Evolutionary conservation across 1,139 yeast genomes (phyloP), one percentile per base, ranked within the genome.

Genomic region (Pichia sp.): DNA sequence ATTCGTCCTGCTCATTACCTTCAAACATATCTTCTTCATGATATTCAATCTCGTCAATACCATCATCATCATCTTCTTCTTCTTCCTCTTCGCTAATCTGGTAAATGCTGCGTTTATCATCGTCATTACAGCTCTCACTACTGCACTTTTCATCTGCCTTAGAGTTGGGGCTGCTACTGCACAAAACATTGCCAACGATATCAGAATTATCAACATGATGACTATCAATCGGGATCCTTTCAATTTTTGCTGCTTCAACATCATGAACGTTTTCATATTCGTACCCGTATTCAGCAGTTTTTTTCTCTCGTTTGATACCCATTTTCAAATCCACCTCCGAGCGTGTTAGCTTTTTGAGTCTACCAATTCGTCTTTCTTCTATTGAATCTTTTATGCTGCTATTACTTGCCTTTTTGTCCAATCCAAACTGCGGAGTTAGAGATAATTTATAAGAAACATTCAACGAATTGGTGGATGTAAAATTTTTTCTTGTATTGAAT

Each of bases 81-180:
- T 31, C 33, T 31, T 43, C 51, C n/a, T 44, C 52, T 31, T 50
- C 53, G 31, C 46, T 45, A 7, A 50, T 50, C 29, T 49, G 46
- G 33, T 44, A 39, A 38, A 47, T 41, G 4, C 40, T 33, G 4
- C 9, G 5, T 38, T 42, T 37, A 16, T 31, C 41, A 3, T 33
- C 37, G 9, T 37, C n/a, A 33, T 26, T 32, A 26, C 29, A 37
- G 26, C 29, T 8, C 10, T 31, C 33, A 8, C 10, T 31, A 8
- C 10, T 10, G 7, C 10, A 8, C 33, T 8, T 31, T 8, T 31
- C 10, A 8, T 31, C 10, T 8, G 10, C 9, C 33, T 8, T 31
- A 8, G 33, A 31, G 23, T 16, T 16, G 23, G 23, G 23, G 23
- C 23, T 16, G 23, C 23, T 16, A 16, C 23, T 38, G 10, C 26